A percentile compares a stretch with the other conserved stretches of the same genome.
These are phyloP conservation scores for Liriodendron chinense DNA, from an alignment of 164 flowering plant genomes.

Conservation along the genomic window DNA sequence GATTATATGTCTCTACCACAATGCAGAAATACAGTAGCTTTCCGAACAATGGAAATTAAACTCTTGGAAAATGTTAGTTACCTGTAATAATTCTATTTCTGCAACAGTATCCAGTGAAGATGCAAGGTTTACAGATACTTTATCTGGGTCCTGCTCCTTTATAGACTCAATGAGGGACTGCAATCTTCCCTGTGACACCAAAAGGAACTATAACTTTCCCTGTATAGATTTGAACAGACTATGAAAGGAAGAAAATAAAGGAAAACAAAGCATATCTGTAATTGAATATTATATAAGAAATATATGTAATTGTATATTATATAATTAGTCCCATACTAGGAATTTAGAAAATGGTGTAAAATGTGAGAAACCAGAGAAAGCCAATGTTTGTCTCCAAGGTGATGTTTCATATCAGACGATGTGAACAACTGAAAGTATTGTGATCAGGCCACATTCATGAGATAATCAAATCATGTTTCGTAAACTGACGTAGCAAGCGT, in stretches of 20 bases:
- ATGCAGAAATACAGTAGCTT: not conserved
- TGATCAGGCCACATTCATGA: too few relatives aligned
- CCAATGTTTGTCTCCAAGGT: not conserved
- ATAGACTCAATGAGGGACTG: conserved; percentile 57
- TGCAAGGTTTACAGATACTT: conserved; percentile 76
- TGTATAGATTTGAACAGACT: not conserved
- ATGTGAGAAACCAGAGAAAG: not conserved
- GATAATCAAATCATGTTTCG: too few relatives aligned
- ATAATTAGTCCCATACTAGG: not conserved
- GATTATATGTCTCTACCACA: not conserved
- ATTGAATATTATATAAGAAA: not conserved
- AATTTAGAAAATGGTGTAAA: not conserved
- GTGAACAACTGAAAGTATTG: too few relatives aligned
- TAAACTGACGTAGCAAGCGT: too few relatives aligned
- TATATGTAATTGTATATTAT: not conserved
- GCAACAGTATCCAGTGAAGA: conserved; percentile 81
- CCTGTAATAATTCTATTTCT: conserved; percentile 86
- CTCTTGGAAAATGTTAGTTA: conserved; percentile 13
- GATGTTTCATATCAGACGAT: not conserved
- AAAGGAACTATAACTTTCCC: conserved; percentile 1
- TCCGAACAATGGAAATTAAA: not conserved
- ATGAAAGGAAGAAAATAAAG: not conserved
- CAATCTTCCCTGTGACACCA: conserved; percentile 65
- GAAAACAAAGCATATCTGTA: not conserved
- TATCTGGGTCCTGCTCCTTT: conserved; percentile 86